Evolutionary conservation across 371 early-diverging fungal species (phyloP).

Genomic region (Amoeboaphelidium protococcarum): DNA sequence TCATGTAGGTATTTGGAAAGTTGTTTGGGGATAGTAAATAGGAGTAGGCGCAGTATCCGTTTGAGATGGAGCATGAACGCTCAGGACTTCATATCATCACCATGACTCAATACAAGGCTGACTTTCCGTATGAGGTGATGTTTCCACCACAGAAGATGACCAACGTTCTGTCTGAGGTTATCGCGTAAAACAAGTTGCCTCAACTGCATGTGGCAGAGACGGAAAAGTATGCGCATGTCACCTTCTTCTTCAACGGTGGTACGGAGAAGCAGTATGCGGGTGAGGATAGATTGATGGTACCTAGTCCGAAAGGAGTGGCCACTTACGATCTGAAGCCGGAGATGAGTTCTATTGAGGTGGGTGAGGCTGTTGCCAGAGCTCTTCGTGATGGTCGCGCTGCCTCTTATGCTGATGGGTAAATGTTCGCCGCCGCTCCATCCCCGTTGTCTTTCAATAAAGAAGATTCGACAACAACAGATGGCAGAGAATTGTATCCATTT

Average conservation of each 20-base stretch:
- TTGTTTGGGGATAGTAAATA: conserved; percentile 1
- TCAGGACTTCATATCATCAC: conserved; percentile 34
- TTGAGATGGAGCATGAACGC: background rate
- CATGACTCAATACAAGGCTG: conserved; percentile 95
- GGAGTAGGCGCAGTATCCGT: no score
- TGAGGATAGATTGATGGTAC: conserved; percentile 73
- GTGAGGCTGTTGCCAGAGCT: conserved; percentile 26
- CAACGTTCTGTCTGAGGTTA: conserved; percentile 91
- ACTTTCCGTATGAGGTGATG: conserved; percentile 65
- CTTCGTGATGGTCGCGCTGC: conserved; percentile 4
- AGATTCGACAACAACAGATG: no score
- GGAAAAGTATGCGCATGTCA: conserved; percentile 99
- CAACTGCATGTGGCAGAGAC: conserved; percentile 95
- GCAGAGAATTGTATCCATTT: conserved; percentile 55
- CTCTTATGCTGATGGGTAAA: background rate
- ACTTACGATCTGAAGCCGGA: conserved; percentile 91
- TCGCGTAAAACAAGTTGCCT: conserved; percentile 45
- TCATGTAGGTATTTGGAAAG: conserved; percentile 56
- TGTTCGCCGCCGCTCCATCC: no score
- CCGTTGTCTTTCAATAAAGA: no score
- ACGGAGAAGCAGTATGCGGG: conserved; percentile 55
- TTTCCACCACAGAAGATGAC: conserved; percentile 89
- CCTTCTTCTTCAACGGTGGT: conserved; percentile 99
- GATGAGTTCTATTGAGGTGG: conserved; percentile 77
- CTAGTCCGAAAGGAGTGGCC: conserved; percentile 84